Percentiles rank a stretch among this genome's conserved stretches.
phyloP scores from a whole-genome alignment of 192 early-diverging fungal genomes.

The Thoreauomyces humboldtii region DNA sequence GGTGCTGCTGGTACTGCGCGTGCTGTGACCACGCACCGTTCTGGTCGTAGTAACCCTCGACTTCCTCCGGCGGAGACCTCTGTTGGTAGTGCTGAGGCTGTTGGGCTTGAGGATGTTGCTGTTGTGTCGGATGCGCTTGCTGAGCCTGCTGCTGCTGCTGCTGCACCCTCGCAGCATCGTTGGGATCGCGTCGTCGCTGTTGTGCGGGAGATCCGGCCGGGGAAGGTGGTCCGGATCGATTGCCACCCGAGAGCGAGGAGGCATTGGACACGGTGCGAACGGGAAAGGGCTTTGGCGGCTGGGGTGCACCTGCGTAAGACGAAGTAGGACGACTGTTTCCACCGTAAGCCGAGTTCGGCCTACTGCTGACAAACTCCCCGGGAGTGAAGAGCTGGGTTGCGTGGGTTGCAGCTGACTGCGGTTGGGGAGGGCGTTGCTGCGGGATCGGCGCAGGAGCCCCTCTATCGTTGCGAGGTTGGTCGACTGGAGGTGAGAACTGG shows the following conservation, averaged over 20 bases:
- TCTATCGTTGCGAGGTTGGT: too few species aligned
- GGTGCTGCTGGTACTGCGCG: not conserved
- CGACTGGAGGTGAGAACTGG: too few species aligned
- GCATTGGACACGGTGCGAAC: slow-evolving; percentile 2
- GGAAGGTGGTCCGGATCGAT: not conserved
- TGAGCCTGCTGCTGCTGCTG: not conserved
- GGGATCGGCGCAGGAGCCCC: too few species aligned
- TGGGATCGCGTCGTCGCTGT: not conserved
- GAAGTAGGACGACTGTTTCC: too few species aligned
- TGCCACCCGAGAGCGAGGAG: not conserved
- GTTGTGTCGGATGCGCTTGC: not conserved
- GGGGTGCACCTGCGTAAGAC: too few species aligned
- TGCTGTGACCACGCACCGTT: not conserved
- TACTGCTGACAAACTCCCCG: too few species aligned
- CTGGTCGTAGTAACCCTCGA: not conserved
- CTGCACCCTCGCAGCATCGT: not conserved
- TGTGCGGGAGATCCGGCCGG: slow-evolving; percentile 18
- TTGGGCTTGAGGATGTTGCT: not conserved
- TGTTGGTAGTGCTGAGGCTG: not conserved
- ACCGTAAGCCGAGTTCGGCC: too few species aligned
- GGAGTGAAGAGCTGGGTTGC: too few species aligned
- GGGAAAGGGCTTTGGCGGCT: too few species aligned
- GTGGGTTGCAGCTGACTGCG: too few species aligned
- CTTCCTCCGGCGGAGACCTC: not conserved
- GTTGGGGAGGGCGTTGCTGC: too few species aligned